Conservation (phyloP, 257 asterid genomes). For the Salvia splendens region DNA sequence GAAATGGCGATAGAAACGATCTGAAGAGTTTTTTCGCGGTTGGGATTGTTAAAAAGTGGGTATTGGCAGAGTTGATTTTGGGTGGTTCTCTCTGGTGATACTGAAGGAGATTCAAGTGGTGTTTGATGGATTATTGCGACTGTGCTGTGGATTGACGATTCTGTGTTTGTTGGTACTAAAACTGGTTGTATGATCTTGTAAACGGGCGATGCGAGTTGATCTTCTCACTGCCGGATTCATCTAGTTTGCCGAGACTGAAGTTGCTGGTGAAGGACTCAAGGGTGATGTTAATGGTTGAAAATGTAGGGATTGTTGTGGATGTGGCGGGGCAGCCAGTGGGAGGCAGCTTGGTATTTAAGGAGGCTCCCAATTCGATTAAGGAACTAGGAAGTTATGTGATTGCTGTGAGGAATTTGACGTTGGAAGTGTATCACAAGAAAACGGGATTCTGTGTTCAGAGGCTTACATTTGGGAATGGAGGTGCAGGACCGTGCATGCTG, state of each 20-base stretch:
- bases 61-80: slow-evolving; percentile 62
- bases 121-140: slow-evolving; percentile 52
- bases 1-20: slow-evolving; percentile 31
- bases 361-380: slow-evolving; percentile 62
- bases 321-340: slow-evolving; percentile 82
- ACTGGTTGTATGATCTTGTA: slow-evolving; percentile 62
- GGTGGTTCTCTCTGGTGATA: slow-evolving; percentile 69
- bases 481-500: slow-evolving; percentile 50
- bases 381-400: slow-evolving; percentile 72
- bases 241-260: slow-evolving; percentile 60
- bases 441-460: slow-evolving; percentile 73
- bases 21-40: slow-evolving; percentile 47
- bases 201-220: slow-evolving; percentile 60
- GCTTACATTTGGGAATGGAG: slow-evolving; percentile 51
- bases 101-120: slow-evolving; percentile 76
- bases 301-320: slow-evolving; percentile 78
- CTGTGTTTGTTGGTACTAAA: slow-evolving; percentile 65
- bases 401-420: slow-evolving; percentile 50
- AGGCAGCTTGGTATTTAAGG: slow-evolving; percentile 84
- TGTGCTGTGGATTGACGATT: slow-evolving; percentile 73
- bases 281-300: slow-evolving; percentile 84
- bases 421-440: slow-evolving; percentile 78
- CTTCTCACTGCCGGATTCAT: slow-evolving; percentile 69
- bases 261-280: slow-evolving; percentile 62
- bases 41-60: slow-evolving; percentile 68